A percentile compares a stretch with the other conserved stretches of the same genome.
phyloP scores from a whole-genome alignment of 2,329 filamentous ascomycete species.

The Colletotrichum sansevieriae region DNA sequence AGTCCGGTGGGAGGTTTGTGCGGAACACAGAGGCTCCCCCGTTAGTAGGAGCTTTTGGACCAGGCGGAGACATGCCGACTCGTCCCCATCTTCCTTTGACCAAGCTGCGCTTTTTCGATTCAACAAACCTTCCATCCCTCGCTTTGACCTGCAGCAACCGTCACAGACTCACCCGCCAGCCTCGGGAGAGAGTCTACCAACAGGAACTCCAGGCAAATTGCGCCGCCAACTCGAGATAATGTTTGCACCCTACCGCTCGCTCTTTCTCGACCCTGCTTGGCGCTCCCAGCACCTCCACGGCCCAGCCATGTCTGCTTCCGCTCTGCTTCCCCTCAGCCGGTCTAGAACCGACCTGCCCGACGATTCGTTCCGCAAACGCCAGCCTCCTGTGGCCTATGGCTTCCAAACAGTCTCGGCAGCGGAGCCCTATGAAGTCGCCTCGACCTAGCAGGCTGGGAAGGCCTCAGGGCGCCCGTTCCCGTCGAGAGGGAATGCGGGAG shows the following conservation, averaged over 20 bases:
- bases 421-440: not conserved
- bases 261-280: not conserved
- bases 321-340: not conserved
- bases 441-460: constrained; percentile 6
- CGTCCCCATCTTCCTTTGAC: not conserved
- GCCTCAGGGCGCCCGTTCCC: not conserved
- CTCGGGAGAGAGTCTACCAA: not conserved
- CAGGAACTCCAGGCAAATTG: not conserved
- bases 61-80: not conserved
- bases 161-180: not conserved
- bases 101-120: not conserved
- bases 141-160: not conserved
- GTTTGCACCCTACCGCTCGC: not conserved
- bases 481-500: not conserved
- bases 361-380: not conserved
- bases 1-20: not conserved
- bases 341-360: too few species aligned
- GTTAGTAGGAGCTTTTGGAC: not conserved
- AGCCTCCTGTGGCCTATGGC: not conserved
- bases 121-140: not conserved
- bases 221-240: not conserved
- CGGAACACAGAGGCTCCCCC: not conserved
- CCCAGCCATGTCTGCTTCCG: not conserved
- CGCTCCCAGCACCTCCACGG: not conserved
- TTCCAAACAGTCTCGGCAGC: not conserved